phyloP scores from a whole-genome alignment of 768 basidiomycete species.

The Hydnum rufescens region DNA sequence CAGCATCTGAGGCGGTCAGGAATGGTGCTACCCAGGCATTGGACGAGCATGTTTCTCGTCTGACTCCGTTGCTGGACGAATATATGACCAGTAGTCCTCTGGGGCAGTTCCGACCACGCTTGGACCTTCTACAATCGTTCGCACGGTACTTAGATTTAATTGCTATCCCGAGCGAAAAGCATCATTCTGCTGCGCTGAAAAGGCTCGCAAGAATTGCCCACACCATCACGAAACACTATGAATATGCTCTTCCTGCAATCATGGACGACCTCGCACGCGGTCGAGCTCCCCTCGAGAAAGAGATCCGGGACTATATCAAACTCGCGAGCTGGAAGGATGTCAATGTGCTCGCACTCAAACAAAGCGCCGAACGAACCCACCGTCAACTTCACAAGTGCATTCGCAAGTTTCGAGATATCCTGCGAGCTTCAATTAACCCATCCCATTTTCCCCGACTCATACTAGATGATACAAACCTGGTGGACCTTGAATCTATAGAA shows the following conservation, averaged over 20 bases:
- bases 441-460: background rate
- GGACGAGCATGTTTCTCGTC: constrained; percentile 35
- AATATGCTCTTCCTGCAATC: constrained; percentile 35
- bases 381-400: constrained; percentile 78
- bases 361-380: constrained; percentile 80
- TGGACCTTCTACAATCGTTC: constrained; percentile 53
- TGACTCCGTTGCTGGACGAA: constrained; percentile 61
- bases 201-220: constrained; percentile 40
- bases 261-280: constrained; percentile 32
- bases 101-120: constrained; percentile 58
- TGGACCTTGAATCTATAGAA: background rate
- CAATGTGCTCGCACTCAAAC: constrained; percentile 82
- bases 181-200: constrained; percentile 20
- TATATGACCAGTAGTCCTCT: constrained; percentile 59
- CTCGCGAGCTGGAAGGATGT: constrained; percentile 97
- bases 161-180: constrained; percentile 16
- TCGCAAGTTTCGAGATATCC: constrained; percentile 75
- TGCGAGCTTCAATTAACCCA: constrained; percentile 43
- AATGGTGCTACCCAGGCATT: constrained; percentile 19
- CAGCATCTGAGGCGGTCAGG: constrained; percentile 23
- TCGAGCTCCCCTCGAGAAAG: constrained; percentile 47
- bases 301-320: constrained; percentile 71
- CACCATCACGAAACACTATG: constrained; percentile 41
- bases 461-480: background rate
- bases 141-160: constrained; percentile 28